Percentiles rank a stretch among this genome's conserved stretches.
Conservation (phyloP, 768 basidiomycete species). For the Pleurotus platypus region DNA sequence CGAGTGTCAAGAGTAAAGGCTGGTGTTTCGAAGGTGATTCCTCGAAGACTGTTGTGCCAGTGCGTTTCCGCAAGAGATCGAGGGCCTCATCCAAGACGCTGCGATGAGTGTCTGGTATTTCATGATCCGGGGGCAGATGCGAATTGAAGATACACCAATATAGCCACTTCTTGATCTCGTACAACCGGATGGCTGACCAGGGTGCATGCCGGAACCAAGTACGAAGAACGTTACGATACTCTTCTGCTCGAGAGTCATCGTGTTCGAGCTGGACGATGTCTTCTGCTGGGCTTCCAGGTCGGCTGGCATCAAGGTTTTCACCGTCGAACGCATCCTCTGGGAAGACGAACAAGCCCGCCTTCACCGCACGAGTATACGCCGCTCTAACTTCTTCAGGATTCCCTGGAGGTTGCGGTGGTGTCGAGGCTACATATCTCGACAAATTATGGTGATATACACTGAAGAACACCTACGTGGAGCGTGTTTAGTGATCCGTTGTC, state of each 20-base stretch:
- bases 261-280: constrained; percentile 50
- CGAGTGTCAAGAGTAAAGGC: constrained; percentile 72
- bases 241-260: constrained; percentile 68
- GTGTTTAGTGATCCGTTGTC: background rate
- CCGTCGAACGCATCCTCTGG: constrained; percentile 52
- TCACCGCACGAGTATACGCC: constrained; percentile 60
- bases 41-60: constrained; percentile 61
- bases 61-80: constrained; percentile 63
- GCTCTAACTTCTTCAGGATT: constrained; percentile 53
- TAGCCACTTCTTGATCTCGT: constrained; percentile 71
- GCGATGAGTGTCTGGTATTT: constrained; percentile 42
- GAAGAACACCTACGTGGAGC: constrained; percentile 56
- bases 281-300: constrained; percentile 64
- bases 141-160: constrained; percentile 82
- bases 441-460: constrained; percentile 62
- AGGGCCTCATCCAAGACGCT: constrained; percentile 57
- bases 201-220: constrained; percentile 77
- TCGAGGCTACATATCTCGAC: constrained; percentile 41
- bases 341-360: constrained; percentile 57
- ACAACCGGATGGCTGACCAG: constrained; percentile 65
- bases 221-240: constrained; percentile 66
- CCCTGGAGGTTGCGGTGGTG: constrained; percentile 39
- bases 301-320: constrained; percentile 41
- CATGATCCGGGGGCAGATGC: constrained; percentile 48
- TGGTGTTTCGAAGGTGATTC: constrained; percentile 49